Percentiles rank a stretch among this genome's conserved stretches.
Conservation (phyloP, 1,284 basidiomycete species). For the Rhodotorula sp. region DNA sequence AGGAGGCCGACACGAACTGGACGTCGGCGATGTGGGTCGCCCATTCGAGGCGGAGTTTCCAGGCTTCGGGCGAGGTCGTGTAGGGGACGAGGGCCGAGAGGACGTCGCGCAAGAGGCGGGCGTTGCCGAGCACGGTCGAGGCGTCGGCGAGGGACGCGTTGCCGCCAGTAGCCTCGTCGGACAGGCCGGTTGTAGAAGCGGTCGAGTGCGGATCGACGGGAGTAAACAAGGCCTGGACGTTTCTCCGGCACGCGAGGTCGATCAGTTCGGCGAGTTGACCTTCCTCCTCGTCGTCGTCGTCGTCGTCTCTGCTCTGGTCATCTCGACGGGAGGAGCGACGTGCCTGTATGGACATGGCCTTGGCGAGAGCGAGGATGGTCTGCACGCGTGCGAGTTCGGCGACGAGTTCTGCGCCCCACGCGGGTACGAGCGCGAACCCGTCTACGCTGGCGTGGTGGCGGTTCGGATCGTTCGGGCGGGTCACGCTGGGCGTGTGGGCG, state of each 20-base stretch:
- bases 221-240: slow-evolving; percentile 42
- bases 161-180: neutral
- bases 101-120: slow-evolving; percentile 32
- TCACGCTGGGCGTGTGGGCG: slow-evolving; percentile 29
- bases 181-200: neutral
- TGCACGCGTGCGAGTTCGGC: slow-evolving; percentile 40
- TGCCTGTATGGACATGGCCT: slow-evolving; percentile 11
- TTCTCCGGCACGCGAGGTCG: slow-evolving; percentile 34
- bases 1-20: slow-evolving; percentile 33
- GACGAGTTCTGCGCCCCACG: slow-evolving; percentile 34
- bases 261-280: slow-evolving; percentile 32
- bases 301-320: neutral
- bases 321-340: neutral
- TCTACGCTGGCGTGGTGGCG: slow-evolving; percentile 16
- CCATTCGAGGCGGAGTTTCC: slow-evolving; percentile 33
- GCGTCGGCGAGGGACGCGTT: slow-evolving; percentile 18
- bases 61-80: slow-evolving; percentile 18
- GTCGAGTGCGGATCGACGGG: slow-evolving; percentile 33
- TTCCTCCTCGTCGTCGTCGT: slow-evolving; percentile 16
- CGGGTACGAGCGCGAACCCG: slow-evolving; percentile 11
- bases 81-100: slow-evolving; percentile 34
- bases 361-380: slow-evolving; percentile 36
- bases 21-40: slow-evolving; percentile 41
- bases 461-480: slow-evolving; percentile 26
- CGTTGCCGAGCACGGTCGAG: slow-evolving; percentile 37